Evolutionary conservation across 2,329 filamentous ascomycete genomes (phyloP), one percentile per base, ranked within the genome.

Genomic region (Aurifilum marmelostoma): DNA sequence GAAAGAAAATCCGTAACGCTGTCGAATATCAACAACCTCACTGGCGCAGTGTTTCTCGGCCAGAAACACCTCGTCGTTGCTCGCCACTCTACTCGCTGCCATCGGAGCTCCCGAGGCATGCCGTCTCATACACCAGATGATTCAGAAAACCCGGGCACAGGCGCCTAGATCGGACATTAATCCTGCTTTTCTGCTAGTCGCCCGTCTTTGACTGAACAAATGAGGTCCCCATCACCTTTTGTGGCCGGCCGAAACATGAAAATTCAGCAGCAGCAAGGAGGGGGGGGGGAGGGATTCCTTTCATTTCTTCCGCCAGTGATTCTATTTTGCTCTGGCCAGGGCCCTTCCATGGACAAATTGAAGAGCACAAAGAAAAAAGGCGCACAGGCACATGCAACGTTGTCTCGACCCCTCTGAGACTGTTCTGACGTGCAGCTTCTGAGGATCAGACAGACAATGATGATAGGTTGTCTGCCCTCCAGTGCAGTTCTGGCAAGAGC

Each of bases 41-140:
- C 61, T 50, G 61, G 61, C 61, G 29, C 41, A 47, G n/a, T 63
- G 61, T 63, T 63, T 63, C 61, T 18, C 27, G 16, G 3, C 29
- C 14, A 18, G 16, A 63, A 63, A 63, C 61, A 63, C 34, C 41
- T 62, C 21, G n/a, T 21, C 41, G 61, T 32, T 50, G 21, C 61
- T 32, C 56, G 16, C 21, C 8, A 12, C 18, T 24, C 56, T 34
- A 59, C 29, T 37, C 27, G 56, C 56, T 59, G 32, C 21, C 29
- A 37, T 34, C 29, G 29, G 29, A 21, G 29, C 18, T 8, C 16
- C 56, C 56, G 8, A 59, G 32, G 32, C 29, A 59, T 24, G 56
- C 32, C 32, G 21, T 59, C 56, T 37, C 56, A 59, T 37, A 59
- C 56, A 59, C 32, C 29, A 5, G 29, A 37, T 59, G 56, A 34